Base-by-base conservation (phyloP, 2,329 filamentous ascomycete genomes). In the Pseudocercospora pini-densiflorae region DNA sequence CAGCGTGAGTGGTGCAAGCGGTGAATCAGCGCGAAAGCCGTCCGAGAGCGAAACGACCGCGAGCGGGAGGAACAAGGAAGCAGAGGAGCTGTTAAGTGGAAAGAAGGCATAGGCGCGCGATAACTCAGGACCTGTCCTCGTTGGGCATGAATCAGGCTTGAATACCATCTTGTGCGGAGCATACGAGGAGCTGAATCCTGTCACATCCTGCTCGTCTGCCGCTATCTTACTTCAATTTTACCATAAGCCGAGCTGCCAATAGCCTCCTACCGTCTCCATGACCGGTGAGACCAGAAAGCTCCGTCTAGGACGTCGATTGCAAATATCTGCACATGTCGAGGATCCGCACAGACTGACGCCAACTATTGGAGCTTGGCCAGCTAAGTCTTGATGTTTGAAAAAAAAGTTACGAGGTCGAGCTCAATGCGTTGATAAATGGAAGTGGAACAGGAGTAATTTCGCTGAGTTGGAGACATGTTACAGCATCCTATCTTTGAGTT, bases 1-100 rank as follows among this genome's bases (percentile, higher is more conserved):
- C 68, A 68, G 90, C 89, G 74, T 86, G 85, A 74, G 78, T 89
- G 82, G 68, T 21, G 76, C 77, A 43, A 75, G 76, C 10, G 77
- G 70, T 7, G 69, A 70, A 53, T 61, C 71, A 21, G 55, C 59
- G 21, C 57, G 60, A 12, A 69, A 67, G 55, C 67, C 63, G 8
- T 55, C 78, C 71, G 78, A 79, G 61, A 79, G 78, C 14, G 79
- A 79, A 66, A 74, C 78, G 66, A 82, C 77, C 61, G 75, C 78
- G n/a, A 78, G 79, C 2, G 79, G 80, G 55, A 81, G 77, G 68
- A 79, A 84, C 70, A 81, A 81, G 62, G 79, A 79, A 27, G 81
- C 81, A 7, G 82, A 83, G 70, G 81, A 82, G 55, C 67, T 84
- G 47, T 72, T 84, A 59, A 68, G 61, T 53, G 71, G 68, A 19